These are phyloP conservation scores for Bjerkandera adusta DNA, from an alignment of 1,284 basidiomycete genomes.

Conservation along the genomic window DNA sequence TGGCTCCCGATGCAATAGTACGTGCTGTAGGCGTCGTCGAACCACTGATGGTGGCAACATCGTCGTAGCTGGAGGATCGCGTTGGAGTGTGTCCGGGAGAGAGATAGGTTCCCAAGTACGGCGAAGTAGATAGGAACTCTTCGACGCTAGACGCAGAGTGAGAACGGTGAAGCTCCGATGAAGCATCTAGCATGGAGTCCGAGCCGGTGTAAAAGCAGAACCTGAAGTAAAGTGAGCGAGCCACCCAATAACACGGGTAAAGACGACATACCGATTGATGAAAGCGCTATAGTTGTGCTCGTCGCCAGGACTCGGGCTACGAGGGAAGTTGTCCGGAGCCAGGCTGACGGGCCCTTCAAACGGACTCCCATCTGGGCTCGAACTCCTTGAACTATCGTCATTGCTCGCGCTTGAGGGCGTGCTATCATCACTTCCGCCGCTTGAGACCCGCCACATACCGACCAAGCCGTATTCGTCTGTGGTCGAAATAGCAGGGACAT, in stretches of 20 bases:
- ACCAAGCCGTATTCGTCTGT: background rate
- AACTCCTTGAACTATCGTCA: slow-evolving; percentile 33
- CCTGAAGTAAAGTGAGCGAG: slow-evolving; percentile 36
- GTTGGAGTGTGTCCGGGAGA: slow-evolving; percentile 24
- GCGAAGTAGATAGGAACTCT: slow-evolving; percentile 38
- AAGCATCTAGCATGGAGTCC: slow-evolving; percentile 30
- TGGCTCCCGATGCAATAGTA: slow-evolving; percentile 13
- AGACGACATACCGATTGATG: slow-evolving; percentile 53
- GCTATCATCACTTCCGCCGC: slow-evolving; percentile 48
- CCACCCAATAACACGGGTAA: slow-evolving; percentile 3
- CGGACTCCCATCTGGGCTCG: slow-evolving; percentile 20
- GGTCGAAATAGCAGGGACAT: background rate
- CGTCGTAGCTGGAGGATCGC: slow-evolving; percentile 31
- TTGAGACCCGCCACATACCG: slow-evolving; percentile 23
- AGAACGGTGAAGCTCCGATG: slow-evolving; percentile 44
- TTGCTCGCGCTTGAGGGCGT: slow-evolving; percentile 50
- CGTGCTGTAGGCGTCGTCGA: slow-evolving; percentile 27
- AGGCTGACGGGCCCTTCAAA: slow-evolving; percentile 10
- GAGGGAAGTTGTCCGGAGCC: slow-evolving; percentile 4
- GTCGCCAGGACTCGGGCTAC: slow-evolving; percentile 19
- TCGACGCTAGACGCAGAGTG: slow-evolving; percentile 57
- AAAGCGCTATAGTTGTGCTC: slow-evolving; percentile 53
- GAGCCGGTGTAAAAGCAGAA: slow-evolving; percentile 77
- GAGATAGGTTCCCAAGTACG: slow-evolving; percentile 16
- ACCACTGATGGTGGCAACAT: slow-evolving; percentile 28